These are phyloP conservation scores for Epichloe amarillans DNA, from an alignment of 2,329 filamentous ascomycete species.

Conservation along the genomic window DNA sequence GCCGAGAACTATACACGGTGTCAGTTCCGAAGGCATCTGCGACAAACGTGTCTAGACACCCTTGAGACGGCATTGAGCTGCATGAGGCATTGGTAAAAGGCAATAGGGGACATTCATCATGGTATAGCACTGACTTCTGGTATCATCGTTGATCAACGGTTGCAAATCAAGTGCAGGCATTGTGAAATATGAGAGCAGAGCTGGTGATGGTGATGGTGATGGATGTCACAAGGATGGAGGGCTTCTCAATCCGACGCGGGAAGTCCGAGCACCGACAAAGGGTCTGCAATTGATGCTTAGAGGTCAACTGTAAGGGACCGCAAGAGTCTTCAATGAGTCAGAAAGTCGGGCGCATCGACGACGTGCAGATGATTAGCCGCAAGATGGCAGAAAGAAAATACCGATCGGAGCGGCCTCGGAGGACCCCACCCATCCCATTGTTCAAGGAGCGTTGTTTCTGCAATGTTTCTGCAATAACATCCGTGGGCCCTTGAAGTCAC, in stretches of 20 bases:
- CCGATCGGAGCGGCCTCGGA: conserved; percentile 18
- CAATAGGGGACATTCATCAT: neutral
- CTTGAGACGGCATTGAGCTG: neutral
- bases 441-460: neutral
- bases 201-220: neutral
- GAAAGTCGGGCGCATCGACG: too few relatives aligned
- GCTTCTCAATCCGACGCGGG: neutral
- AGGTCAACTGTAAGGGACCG: neutral
- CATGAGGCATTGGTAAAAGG: neutral
- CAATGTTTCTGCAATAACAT: too few relatives aligned
- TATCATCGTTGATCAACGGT: conserved; percentile 32
- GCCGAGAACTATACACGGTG: conserved; percentile 54
- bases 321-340: neutral
- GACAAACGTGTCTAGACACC: neutral
- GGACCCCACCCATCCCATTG: conserved; percentile 13
- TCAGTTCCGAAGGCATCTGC: conserved; percentile 8
- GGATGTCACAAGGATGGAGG: neutral
- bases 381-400: neutral
- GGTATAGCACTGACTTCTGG: conserved; percentile 22
- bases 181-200: conserved; percentile 5
- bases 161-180: conserved; percentile 30
- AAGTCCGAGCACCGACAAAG: neutral
- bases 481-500: too few relatives aligned
- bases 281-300: neutral
- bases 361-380: too few relatives aligned